These are phyloP conservation scores for Penicillium samsonianum DNA, from an alignment of 495 filamentous ascomycete species.

Conservation along the genomic window DNA sequence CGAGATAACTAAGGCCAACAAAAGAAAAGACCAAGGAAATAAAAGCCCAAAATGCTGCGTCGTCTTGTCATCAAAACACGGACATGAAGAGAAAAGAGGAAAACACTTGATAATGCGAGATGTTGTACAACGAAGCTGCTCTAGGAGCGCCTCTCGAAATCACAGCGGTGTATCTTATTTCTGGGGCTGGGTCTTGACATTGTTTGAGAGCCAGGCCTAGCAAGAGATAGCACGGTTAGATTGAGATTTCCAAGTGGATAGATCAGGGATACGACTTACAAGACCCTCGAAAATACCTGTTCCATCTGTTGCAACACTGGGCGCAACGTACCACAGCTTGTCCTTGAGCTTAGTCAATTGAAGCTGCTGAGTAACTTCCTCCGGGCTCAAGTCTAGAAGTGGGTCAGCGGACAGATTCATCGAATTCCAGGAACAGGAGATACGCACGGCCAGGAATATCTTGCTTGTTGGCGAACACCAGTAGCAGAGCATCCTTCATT, in stretches of 20 bases:
- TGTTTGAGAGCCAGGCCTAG: slow-evolving; percentile 88
- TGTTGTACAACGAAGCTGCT: slow-evolving; percentile 45
- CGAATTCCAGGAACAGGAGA: slow-evolving; percentile 1
- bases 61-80: slow-evolving; percentile 49
- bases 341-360: slow-evolving; percentile 84
- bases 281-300: slow-evolving; percentile 94
- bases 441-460: slow-evolving; percentile 80
- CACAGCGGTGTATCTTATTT: slow-evolving; percentile 39
- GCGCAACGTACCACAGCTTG: slow-evolving; percentile 94
- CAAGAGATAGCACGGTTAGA: slow-evolving; percentile 14
- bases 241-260: neutral
- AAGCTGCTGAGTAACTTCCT: slow-evolving; percentile 83
- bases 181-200: slow-evolving; percentile 74
- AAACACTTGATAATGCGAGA: slow-evolving; percentile 32
- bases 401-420: slow-evolving; percentile 17
- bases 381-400: slow-evolving; percentile 73
- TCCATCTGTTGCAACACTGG: slow-evolving; percentile 90
- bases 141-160: slow-evolving; percentile 25
- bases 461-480: slow-evolving; percentile 99
- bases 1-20: slow-evolving; percentile 22
- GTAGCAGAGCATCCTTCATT: slow-evolving; percentile 92
- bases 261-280: slow-evolving; percentile 48
- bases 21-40: slow-evolving; percentile 29
- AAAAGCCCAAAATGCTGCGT: slow-evolving; percentile 47
- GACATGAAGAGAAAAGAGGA: slow-evolving; percentile 38